phyloP scores from a whole-genome alignment of 257 asterid species.

The Lithospermum erythrorhizon region DNA sequence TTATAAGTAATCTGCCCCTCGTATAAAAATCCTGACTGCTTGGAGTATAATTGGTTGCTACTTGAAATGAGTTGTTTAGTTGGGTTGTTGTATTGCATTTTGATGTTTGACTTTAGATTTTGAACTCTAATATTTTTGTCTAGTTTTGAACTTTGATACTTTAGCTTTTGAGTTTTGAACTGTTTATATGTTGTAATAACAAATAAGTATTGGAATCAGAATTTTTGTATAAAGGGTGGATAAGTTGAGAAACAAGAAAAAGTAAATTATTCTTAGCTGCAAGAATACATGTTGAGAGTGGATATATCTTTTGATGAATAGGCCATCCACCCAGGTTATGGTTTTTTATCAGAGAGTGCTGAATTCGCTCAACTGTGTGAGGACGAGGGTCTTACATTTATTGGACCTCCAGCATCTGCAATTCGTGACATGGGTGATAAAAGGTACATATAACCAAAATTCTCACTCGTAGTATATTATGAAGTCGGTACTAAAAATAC shows the following conservation, averaged over 20 bases:
- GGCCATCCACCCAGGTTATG: conserved; percentile 99
- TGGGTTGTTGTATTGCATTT: too few species aligned
- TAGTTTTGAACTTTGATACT: too few species aligned
- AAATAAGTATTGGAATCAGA: too few species aligned
- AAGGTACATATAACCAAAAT: conserved; percentile 33
- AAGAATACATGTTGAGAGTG: conserved; percentile 16
- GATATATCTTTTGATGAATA: conserved; percentile 42
- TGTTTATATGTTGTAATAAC: too few species aligned
- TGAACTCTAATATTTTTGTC: too few species aligned
- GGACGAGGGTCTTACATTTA: conserved; percentile 61
- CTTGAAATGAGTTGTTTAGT: background rate
- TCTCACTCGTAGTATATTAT: background rate
- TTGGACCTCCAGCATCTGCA: conserved; percentile 97
- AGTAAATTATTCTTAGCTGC: background rate
- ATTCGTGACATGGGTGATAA: conserved; percentile 98
- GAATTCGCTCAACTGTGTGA: conserved; percentile 91
- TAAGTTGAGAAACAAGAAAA: too few species aligned
- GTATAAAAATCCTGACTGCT: too few species aligned
- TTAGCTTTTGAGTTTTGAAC: too few species aligned
- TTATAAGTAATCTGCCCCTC: too few species aligned
- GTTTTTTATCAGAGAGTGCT: conserved; percentile 94
- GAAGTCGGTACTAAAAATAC: background rate
- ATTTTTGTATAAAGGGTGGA: too few species aligned
- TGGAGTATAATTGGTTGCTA: too few species aligned
- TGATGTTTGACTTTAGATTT: too few species aligned